These are phyloP conservation scores for Xylariaceae sp. DNA, from an alignment of 2,329 filamentous ascomycete genomes.

Conservation along the genomic window DNA sequence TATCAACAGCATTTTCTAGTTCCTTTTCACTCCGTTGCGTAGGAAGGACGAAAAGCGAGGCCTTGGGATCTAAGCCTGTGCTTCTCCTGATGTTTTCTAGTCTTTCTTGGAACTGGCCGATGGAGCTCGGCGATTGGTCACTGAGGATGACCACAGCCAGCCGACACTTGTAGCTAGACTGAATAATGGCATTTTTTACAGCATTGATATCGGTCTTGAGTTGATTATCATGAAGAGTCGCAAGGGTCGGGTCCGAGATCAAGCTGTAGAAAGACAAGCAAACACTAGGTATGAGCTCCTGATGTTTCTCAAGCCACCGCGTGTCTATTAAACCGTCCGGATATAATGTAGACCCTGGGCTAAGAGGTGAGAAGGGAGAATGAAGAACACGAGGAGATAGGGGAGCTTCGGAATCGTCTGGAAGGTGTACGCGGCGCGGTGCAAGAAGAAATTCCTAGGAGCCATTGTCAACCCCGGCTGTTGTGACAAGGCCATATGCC, in stretches of 20 bases:
- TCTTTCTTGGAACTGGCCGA: conserved; percentile 69
- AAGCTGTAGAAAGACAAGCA: conserved; percentile 82
- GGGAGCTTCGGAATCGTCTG: conserved; percentile 52
- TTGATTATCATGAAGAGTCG: conserved; percentile 81
- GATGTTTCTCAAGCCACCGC: conserved; percentile 87
- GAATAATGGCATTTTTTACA: conserved; percentile 67
- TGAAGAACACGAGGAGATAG: conserved; percentile 66
- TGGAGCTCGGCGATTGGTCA: conserved; percentile 58
- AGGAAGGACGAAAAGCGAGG: conserved; percentile 78
- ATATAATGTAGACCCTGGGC: conserved; percentile 79
- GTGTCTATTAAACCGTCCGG: conserved; percentile 86
- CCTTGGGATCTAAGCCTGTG: conserved; percentile 80
- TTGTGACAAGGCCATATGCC: background rate
- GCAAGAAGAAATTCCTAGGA: conserved; percentile 58
- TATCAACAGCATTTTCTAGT: conserved; percentile 72
- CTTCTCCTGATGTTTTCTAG: conserved; percentile 77
- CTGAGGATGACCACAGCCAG: conserved; percentile 78
- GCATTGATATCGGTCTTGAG: conserved; percentile 85
- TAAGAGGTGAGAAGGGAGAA: conserved; percentile 89
- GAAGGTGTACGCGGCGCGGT: conserved; percentile 58
- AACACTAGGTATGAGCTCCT: conserved; percentile 77
- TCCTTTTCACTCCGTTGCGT: conserved; percentile 72
- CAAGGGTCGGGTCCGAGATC: conserved; percentile 70
- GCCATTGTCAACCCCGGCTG: conserved; percentile 25
- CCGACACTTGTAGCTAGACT: conserved; percentile 76